Evolutionary conservation across 2,329 filamentous ascomycete genomes (phyloP), one percentile per base, ranked within the genome.

Genomic region (Ophiostoma tasmaniense): DNA sequence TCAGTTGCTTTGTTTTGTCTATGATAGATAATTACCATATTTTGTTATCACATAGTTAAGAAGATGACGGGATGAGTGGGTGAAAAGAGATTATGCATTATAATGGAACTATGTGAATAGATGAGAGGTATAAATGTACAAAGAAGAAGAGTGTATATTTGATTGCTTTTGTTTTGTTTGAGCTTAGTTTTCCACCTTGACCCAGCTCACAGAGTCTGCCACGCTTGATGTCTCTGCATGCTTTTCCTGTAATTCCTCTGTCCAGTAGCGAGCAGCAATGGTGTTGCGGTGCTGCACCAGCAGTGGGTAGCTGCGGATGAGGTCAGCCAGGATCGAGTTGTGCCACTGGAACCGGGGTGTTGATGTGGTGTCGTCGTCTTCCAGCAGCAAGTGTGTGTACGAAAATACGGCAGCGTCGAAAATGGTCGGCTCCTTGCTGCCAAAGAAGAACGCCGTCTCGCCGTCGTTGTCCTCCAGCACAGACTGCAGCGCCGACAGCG

Each of bases 401-500:
- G 92, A 89, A 79, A 97, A 98, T 1, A 98, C 86, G 68, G 87
- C 88, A 7, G 94, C 93, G 79, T 99, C 95, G 74, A 98, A 94
- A 30, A 94, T 76, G 0, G 88, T 87, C 0, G 94, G 92, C 76
- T 37, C 77, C 66, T 87, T 86, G 0, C 93, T 91, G 30, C 76
- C 80, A 69, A 85, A 85, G 76, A 87, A 87, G 30, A 25, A 61
- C 3, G 33, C 30, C 3, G 30, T 14, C 4, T 55, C 33, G 52
- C 66, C 68, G 62, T 37, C 71, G 2, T 77, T 73, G 6, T 62
- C 52, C 5, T 50, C 64, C 8, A 86, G 75, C 7, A 84, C 69
- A 2, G 77, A 73, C 2, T 80, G 80, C 5, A 87, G 77, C 10
- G 84, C 81, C 10, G 72, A 76, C 25, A 87, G 77, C 3, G 84